Evolutionary conservation across 148 eudicot species (phyloP).

Genomic region (Camellia japonica): DNA sequence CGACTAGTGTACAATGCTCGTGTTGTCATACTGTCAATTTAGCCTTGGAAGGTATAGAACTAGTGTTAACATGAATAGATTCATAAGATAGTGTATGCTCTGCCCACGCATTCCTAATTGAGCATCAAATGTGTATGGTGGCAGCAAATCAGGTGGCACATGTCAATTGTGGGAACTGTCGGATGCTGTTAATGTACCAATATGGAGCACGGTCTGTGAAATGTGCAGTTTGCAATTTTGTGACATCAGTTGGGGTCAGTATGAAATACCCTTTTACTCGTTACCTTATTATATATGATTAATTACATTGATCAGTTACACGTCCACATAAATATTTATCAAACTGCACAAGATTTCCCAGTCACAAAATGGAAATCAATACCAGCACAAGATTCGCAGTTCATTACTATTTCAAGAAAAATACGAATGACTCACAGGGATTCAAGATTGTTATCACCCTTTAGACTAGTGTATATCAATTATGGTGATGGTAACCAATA

Average conservation of each 20-base stretch:
- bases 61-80: neutral
- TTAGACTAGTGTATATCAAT: too few relatives aligned
- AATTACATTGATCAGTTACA: neutral
- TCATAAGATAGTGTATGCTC: neutral
- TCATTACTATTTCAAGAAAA: neutral
- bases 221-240: conserved; percentile 86
- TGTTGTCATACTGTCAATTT: conserved; percentile 86
- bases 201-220: conserved; percentile 82
- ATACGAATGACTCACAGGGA: neutral
- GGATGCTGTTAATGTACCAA: conserved; percentile 81
- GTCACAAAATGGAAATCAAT: neutral
- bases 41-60: conserved; percentile 63
- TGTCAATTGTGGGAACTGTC: conserved; percentile 82
- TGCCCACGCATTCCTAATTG: too few relatives aligned
- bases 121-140: conserved; percentile 2
- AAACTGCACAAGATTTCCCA: neutral
- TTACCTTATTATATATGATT: neutral
- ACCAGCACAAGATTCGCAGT: neutral
- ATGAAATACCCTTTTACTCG: neutral
- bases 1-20: conserved; percentile 88
- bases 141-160: conserved; percentile 93
- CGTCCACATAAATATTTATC: neutral
- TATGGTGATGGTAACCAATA: too few relatives aligned
- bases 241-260: conserved; percentile 75
- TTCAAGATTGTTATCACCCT: neutral